Percentiles rank a stretch among this genome's conserved stretches.
phyloP scores from a whole-genome alignment of 495 filamentous ascomycete species.

The Trichoderma erinaceum region DNA sequence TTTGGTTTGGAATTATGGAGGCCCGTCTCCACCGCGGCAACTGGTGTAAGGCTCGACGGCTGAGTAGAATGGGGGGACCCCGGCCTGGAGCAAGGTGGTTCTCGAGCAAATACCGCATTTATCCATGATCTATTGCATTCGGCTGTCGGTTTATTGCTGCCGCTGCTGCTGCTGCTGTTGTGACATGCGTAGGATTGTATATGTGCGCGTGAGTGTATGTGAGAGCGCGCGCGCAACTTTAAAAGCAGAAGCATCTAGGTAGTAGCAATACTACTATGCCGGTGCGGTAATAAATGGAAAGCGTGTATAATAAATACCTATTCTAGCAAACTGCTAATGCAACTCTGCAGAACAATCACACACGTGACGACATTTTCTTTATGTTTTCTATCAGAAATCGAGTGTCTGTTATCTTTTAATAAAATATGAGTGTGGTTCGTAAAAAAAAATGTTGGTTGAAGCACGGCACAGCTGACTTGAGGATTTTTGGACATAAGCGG shows the following conservation, averaged over 20 bases:
- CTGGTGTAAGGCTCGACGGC: background rate
- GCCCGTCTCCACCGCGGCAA: background rate
- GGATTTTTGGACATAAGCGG: background rate
- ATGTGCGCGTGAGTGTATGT: background rate
- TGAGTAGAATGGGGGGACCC: background rate
- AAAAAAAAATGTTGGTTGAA: background rate
- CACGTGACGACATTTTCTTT: no score
- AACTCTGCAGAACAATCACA: no score
- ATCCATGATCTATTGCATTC: background rate
- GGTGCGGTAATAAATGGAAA: background rate
- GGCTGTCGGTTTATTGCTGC: background rate
- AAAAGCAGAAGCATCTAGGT: background rate
- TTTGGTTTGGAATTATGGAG: background rate
- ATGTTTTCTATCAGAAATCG: no score
- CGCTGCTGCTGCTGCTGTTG: no score
- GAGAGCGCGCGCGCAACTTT: background rate
- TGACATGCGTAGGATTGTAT: background rate
- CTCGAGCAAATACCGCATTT: no score
- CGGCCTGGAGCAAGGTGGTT: background rate
- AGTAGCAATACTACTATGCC: background rate
- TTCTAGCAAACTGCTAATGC: no score
- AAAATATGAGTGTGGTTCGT: background rate
- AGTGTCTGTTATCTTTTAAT: no score
- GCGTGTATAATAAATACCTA: no score
- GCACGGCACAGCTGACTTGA: background rate